Evolutionary conservation across 106 monocot genomes (phyloP).

Genomic region (Apostasia shenzhenica): DNA sequence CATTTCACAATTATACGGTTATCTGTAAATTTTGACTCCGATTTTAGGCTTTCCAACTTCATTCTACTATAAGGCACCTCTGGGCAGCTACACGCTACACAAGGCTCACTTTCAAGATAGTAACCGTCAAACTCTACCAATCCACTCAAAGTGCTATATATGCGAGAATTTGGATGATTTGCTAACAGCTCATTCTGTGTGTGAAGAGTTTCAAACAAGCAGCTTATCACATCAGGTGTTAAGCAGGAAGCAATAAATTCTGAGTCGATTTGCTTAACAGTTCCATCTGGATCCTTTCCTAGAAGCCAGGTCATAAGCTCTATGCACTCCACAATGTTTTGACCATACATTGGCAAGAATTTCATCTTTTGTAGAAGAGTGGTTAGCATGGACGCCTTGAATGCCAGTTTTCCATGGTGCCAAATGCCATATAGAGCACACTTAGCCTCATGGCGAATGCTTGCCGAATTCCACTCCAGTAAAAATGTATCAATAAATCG

Average conservation of each 20-base stretch:
- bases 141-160: conserved; percentile 78
- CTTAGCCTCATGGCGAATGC: conserved; percentile 85
- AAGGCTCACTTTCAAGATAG: conserved; percentile 98
- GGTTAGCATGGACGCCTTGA: conserved; percentile 54
- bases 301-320: conserved; percentile 82
- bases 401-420: conserved; percentile 72
- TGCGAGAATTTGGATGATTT: conserved; percentile 97
- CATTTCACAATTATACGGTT: conserved; percentile 99
- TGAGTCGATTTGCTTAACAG: conserved; percentile 49
- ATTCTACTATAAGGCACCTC: conserved; percentile 87
- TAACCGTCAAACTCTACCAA: conserved; percentile 99
- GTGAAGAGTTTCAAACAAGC: conserved; percentile 89
- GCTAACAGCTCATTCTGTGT: conserved; percentile 93
- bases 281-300: conserved; percentile 51
- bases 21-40: conserved; percentile 97
- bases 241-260: conserved; percentile 56
- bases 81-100: conserved; percentile 95
- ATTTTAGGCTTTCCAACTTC: conserved; percentile 95
- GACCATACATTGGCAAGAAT: conserved; percentile 77
- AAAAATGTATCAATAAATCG: conserved; percentile 84
- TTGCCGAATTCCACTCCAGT: conserved; percentile 88
- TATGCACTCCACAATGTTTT: conserved; percentile 81
- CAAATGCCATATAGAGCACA: conserved; percentile 84
- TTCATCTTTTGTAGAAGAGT: conserved; percentile 69
- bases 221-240: conserved; percentile 63